Evolutionary conservation across 495 filamentous ascomycete genomes (phyloP).

Genomic region (Trichocladium uniseriatum): DNA sequence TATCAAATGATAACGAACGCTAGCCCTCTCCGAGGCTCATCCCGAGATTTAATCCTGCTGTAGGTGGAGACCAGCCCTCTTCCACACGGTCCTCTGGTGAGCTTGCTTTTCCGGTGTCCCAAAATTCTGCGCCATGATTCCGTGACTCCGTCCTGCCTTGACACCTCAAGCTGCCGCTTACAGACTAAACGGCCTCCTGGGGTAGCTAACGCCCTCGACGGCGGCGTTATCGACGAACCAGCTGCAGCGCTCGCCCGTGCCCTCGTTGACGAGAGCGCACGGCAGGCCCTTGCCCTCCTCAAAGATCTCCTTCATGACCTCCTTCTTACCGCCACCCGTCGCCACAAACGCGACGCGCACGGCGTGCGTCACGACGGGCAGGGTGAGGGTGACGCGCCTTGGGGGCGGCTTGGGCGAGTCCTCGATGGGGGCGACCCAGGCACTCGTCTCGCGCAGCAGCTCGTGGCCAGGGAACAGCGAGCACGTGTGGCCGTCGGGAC

Average conservation of each 20-base stretch:
- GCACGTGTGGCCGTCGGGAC: constrained; percentile 96
- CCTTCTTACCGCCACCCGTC: constrained; percentile 81
- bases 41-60: too few species aligned
- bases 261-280: constrained; percentile 77
- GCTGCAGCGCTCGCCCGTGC: constrained; percentile 71
- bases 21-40: neutral
- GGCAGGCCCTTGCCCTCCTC: constrained; percentile 69
- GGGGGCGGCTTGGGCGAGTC: constrained; percentile 93
- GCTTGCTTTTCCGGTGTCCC: neutral
- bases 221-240: constrained; percentile 90
- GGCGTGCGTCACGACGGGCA: constrained; percentile 81
- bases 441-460: constrained; percentile 75
- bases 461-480: constrained; percentile 86
- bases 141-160: too few species aligned
- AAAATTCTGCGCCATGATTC: too few species aligned
- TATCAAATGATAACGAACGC: constrained; percentile 11
- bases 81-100: neutral
- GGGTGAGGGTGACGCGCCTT: constrained; percentile 78
- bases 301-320: constrained; percentile 86
- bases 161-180: neutral
- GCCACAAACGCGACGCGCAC: constrained; percentile 82
- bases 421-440: constrained; percentile 84
- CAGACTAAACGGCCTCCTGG: constrained; percentile 45
- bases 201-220: constrained; percentile 73
- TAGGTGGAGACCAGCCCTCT: too few species aligned